Base-by-base conservation (phyloP, 208 protist species). In the Acanthamoeba sp. region DNA sequence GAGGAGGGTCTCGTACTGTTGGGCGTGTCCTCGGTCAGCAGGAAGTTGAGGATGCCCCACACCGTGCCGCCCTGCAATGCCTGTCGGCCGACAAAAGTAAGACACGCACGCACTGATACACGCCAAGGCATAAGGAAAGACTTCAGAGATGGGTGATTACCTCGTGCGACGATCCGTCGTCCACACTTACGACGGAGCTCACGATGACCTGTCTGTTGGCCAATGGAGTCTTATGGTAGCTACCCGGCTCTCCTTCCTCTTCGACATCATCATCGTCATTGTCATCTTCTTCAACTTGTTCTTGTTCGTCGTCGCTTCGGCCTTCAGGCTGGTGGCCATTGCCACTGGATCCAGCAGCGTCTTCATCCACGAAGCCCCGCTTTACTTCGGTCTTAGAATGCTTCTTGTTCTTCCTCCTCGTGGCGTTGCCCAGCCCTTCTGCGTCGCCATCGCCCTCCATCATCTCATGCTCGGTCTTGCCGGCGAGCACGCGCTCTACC, bases 21-120 rank as follows among this genome's bases (percentile, higher is more conserved):
- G 12, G 71, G 71, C 32, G 24, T 36, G 71, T 82, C 71, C 24
- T 40, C 71, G 3, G 71, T 48, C 10, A 82, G 71, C 36, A 82
- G 20, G 40, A 82, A 82, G 71, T 82, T 82, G 38, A 82, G 71
- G 20, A 82, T 82, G 34, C 71, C 71, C 71, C 71, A 82, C 40
- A 48, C 71, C 16, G 71, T 82, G 7, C 71, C 71, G 36, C 71
- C 71, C 27, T 82, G 71, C 71, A 82, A 20, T 3, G 1, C 71
- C 71, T 80, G 10, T 69, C 27, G 12, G 62, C 20, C 29, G 29
- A 9, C 24, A 24, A 22, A n/a, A 5, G 55, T 24, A 62, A 2
- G 55, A 62, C 45, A 50, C 45, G 12, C 45, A 50, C 45, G 45
- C 45, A 50, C 45, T n/a, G 48, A 18, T 9, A n/a, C 55, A 27